Base-by-base conservation (phyloP, 345 rosid species). In the Clarkia xantiana region DNA sequence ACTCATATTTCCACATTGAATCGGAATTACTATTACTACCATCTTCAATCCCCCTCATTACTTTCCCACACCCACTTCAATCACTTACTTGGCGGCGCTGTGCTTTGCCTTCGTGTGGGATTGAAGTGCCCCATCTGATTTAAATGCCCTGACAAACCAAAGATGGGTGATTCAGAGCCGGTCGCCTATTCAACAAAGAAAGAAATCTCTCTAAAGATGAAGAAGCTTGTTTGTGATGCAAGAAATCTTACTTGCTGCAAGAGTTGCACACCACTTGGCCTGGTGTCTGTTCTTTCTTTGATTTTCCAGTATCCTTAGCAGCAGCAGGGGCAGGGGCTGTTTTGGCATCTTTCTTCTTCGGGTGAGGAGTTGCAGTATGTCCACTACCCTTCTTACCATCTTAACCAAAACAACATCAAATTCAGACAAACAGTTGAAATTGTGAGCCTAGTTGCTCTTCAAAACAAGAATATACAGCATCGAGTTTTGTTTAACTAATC, bases 331-430 rank as follows among this genome's bases (percentile, higher is more conserved):
- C 63, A 19, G 84, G 62, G 47, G 66, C 36, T 29, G 36, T 38
- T 56, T 72, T 80, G 18, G 65, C 82, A 29, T 62, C 78, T 52
- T 74, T 67, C 54, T 84, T 93, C 8, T 84, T 69, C 0, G 95
- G 98, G 71, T 91, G 78, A 11, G 98, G 99, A 44, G 96, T 87
- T 10, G 94, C 95, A 0, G 74, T 59, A 61, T 84, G 96, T 7
- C 49, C 91, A 14, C 2, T 29, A 29, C 77, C 79, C 73, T 81
- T 91, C 78, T 86, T 84, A 44, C 76, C 94, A 65, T 82, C 99
- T 84, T 58, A 58, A 49, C 13, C 50, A 52, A 44, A 45, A 56
- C 20, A 44, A 8, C 7, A 10, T 38, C 45, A 23, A 20, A 4
- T 4, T 2, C n/a, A 1, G 11, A 3, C 10, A 29, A 29, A 29